Conservation (phyloP, 352 stramenopile species). For the Stramenopiles sp. region DNA sequence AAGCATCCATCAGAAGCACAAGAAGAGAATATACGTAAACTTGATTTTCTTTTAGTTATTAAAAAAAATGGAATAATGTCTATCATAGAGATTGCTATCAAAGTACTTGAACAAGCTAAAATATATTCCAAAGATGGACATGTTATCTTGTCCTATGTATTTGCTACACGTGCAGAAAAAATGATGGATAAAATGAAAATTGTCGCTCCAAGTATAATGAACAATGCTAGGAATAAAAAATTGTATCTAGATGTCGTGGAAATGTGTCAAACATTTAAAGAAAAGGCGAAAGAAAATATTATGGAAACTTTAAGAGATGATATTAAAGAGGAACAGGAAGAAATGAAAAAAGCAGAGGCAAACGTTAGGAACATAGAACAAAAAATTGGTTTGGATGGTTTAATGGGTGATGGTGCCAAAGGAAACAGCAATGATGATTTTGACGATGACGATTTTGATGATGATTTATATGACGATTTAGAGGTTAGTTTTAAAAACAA, state of each 20-base stretch:
- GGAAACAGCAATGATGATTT: neutral
- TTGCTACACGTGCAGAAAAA: neutral
- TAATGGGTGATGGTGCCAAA: neutral
- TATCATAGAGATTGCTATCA: neutral
- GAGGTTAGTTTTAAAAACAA: neutral
- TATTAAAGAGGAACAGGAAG: neutral
- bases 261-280: neutral
- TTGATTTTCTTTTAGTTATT: neutral
- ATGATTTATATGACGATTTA: neutral
- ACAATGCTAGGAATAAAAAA: neutral
- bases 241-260: neutral
- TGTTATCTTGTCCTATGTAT: neutral
- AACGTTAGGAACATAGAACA: neutral
- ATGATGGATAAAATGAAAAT: neutral
- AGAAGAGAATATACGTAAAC: neutral
- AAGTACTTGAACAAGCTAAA: neutral
- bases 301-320: neutral
- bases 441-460: neutral
- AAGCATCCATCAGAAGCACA: neutral
- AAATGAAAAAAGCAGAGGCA: neutral
- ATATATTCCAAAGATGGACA: neutral
- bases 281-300: neutral
- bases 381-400: neutral
- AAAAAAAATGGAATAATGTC: neutral
- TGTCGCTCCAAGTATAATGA: neutral